Base-by-base conservation (phyloP, 495 filamentous ascomycete species). In the Talaromyces thailandensis region DNA sequence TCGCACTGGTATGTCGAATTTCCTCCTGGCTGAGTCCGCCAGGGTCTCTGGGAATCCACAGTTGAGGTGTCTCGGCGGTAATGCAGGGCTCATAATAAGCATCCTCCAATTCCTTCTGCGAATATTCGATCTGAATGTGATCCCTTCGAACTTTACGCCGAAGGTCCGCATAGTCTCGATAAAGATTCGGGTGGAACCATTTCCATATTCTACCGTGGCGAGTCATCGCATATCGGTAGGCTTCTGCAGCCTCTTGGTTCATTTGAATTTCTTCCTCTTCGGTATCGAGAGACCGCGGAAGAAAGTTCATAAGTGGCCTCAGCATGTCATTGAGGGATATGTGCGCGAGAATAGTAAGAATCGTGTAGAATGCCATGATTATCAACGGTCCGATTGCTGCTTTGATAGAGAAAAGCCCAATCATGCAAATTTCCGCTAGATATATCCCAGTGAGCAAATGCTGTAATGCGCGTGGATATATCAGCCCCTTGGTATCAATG, bases 381-480 rank as follows among this genome's bases (percentile, higher is more conserved):
- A 93, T 74, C 21, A 93, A 69, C 0, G 92, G 91, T 0, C 91
- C 92, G 21, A 85, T 68, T 29, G 89, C 85, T 16, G 74, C 78
- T 21, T 83, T 85, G 61, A 90, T 85, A 56, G 79, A 89, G 65
- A 93, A 92, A 9, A 96, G 83, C 56, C 91, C 92, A 61, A 96
- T 90, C 79, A 96, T 81, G 76, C 90, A 93, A 58, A 93, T 65
- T 67, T 94, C 84, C 24, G 86, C 86, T 3, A 96, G 76, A 73
- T 96, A 96, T 51, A 96, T 73, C 62, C 92, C 92, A 3, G 87
- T 87, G 55, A 94, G 81, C 59, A 94, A 81, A 68, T 96, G 92
- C 69, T 95, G 91, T 28, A 96, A 77, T 12, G 92, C 92, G 25
- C 86, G 84, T 3, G 92, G 90, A 70, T 96, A 96, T 61, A 94